Base-by-base conservation (phyloP, 768 basidiomycete species). In the Mycena venus region DNA sequence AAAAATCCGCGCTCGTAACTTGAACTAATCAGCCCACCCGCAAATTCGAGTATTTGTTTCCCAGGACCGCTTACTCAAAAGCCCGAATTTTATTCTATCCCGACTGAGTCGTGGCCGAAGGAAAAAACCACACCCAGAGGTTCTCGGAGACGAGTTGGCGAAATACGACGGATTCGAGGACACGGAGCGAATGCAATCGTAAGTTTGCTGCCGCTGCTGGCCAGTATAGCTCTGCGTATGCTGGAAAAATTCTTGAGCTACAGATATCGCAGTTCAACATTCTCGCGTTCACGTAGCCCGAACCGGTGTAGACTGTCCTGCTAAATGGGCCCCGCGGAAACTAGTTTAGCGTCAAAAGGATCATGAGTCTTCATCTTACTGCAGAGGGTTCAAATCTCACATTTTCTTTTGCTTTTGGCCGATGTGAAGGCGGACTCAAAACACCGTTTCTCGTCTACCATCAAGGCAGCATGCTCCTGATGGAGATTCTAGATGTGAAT, bases 401-500 rank as follows among this genome's bases (percentile, higher is more conserved):
- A 8, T 1, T 25, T 27, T 34, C 23, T 23, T 19, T 32, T 68
- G 23, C 32, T 4, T 23, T 11, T 58, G 59, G 2, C 59, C 12
- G 2, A 1, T 38, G 51, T 49, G 6, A 34, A 75, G 68, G 73
- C 34, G 78, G 67, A 36, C 55, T 25, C 4, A 61, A 65, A 19
- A 71, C 63, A 8, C 75, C 74, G 3, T 75, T 70, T 56, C 72
- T 68, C 6, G 34, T 59, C 21, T 73, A 36, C 53, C 12, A 72
- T 19, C 59, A 68, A 36, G 61, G 56, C 31, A 17, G 56, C 19
- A 25, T 71, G 31, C 73, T 78, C 32, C 25, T 76, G 29, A 72
- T 78, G 61, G 77, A 78, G 38, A 49, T 76, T 34, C 72, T 78
- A 25, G 77, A 78, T 3, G 70, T 78, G n/a, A 78, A 77, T n/a